Conservation (phyloP, 768 basidiomycete species). For the Pulveroboletus sp. region DNA sequence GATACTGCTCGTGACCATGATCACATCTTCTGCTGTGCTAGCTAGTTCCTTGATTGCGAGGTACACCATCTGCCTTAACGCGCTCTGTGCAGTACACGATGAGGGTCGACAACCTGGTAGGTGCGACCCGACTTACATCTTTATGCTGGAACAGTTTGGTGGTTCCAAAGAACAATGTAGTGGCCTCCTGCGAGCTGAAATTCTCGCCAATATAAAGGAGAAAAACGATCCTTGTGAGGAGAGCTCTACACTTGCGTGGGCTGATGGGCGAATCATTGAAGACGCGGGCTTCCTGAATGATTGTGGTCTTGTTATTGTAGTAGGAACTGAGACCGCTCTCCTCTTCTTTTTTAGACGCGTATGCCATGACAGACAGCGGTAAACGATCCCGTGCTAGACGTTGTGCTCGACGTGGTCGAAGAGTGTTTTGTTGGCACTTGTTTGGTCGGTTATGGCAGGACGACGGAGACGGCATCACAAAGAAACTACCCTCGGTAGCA, state of each 20-base stretch:
- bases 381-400: slow-evolving; percentile 12
- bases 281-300: slow-evolving; percentile 96
- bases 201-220: slow-evolving; percentile 95
- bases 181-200: slow-evolving; percentile 93
- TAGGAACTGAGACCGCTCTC: slow-evolving; percentile 89
- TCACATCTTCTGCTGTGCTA: slow-evolving; percentile 94
- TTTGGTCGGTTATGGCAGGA: slow-evolving; percentile 14
- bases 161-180: slow-evolving; percentile 96
- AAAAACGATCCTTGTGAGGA: slow-evolving; percentile 95
- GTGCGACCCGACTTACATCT: slow-evolving; percentile 63
- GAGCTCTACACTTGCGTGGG: slow-evolving; percentile 92
- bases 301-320: slow-evolving; percentile 96
- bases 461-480: no score
- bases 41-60: slow-evolving; percentile 97
- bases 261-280: slow-evolving; percentile 99
- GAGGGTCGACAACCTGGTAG: not conserved
- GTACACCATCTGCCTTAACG: slow-evolving; percentile 96
- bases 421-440: slow-evolving; percentile 19
- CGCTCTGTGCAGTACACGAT: slow-evolving; percentile 52
- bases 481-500: no score
- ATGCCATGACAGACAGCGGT: slow-evolving; percentile 57
- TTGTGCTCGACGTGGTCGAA: slow-evolving; percentile 21
- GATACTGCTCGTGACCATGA: slow-evolving; percentile 99
- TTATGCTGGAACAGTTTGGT: slow-evolving; percentile 99
- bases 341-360: slow-evolving; percentile 94